Conservation (phyloP, 768 basidiomycete genomes). For the Phanerochaete sordida region DNA sequence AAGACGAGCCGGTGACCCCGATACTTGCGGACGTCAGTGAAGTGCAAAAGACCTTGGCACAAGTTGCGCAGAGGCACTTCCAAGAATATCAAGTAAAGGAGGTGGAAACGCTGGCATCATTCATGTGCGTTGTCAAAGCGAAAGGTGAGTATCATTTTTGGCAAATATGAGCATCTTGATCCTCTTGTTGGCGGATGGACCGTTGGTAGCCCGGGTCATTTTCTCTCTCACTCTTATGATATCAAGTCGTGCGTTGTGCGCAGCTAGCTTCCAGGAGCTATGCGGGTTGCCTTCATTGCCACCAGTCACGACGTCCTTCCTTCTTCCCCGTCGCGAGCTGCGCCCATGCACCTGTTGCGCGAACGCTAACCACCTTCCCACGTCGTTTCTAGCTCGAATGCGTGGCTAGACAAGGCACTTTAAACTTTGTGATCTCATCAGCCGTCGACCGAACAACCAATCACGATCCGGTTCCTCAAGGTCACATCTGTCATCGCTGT, state of each 20-base stretch:
- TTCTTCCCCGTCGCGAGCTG: background rate
- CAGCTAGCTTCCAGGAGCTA: background rate
- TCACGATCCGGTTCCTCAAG: background rate
- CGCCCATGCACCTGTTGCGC: background rate
- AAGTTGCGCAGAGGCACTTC: conserved; percentile 73
- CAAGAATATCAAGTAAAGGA: conserved; percentile 64
- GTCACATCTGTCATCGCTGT: background rate
- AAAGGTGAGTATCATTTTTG: conserved; percentile 22
- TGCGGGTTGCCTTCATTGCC: no score
- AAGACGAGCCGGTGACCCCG: conserved; percentile 47
- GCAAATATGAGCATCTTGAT: background rate
- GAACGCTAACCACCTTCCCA: conserved; percentile 1
- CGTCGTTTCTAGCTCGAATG: background rate
- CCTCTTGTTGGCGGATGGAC: background rate
- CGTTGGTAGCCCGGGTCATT: background rate
- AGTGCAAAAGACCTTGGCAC: conserved; percentile 61
- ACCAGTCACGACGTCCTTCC: no score
- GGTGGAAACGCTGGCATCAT: conserved; percentile 76
- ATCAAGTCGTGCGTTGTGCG: background rate
- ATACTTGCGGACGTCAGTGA: conserved; percentile 70
- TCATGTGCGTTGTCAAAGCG: conserved; percentile 72
- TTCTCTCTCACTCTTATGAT: no score
- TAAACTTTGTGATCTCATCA: background rate
- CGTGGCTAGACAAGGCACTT: background rate
- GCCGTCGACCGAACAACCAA: background rate